Base-by-base conservation (phyloP, 805 yeast genomes). In the Teunomyces tritomae region DNA sequence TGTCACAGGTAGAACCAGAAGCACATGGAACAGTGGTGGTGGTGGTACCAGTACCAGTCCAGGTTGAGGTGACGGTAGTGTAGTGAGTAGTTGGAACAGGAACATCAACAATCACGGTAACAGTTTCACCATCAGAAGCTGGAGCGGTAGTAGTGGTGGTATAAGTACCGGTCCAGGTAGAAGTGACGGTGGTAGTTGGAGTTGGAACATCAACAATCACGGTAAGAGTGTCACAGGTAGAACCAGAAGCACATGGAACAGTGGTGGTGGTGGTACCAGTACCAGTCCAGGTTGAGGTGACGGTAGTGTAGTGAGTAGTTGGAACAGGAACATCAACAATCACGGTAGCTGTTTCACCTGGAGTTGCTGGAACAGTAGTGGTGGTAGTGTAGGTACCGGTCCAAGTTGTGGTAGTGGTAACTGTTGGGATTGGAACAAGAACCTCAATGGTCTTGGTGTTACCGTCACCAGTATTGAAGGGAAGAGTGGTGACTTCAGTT, bases 401-500 rank as follows among this genome's bases (percentile, higher is more conserved):
- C 51, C 54, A 56, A 1, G 58, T 49, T 5, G 49, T 16, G 9
- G 63, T 58, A 3, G 45, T 34, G 4, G 59, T 56, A 11, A 41
- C 42, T 10, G 55, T 50, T 26, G 59, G 57, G 14, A 36, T 48
- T 8, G 60, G 59, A 10, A 58, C 55, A 7, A 50, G 46, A 8
- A 53, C 50, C n/a, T 44, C 43, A 32, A 53, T 45, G 14, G 59
- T 56, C 27, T 43, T 33, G 7, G 59, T 54, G 28, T 40, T 43
- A 28, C 52, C 50, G 13, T 14, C 14, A 11, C 44, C 48, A 10
- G 48, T 17, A 6, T 8, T 20, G 26, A 9, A 26, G 28, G 49
- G 47, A 26, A 54, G 39, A 8, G 67, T 63, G 2, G 63, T 59
- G 8, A 54, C 49, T 13, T 24, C 10, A 6, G 64, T 56, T 2